Evolutionary conservation across 1,284 basidiomycete genomes (phyloP).

Genomic region (Sutorius eximius): DNA sequence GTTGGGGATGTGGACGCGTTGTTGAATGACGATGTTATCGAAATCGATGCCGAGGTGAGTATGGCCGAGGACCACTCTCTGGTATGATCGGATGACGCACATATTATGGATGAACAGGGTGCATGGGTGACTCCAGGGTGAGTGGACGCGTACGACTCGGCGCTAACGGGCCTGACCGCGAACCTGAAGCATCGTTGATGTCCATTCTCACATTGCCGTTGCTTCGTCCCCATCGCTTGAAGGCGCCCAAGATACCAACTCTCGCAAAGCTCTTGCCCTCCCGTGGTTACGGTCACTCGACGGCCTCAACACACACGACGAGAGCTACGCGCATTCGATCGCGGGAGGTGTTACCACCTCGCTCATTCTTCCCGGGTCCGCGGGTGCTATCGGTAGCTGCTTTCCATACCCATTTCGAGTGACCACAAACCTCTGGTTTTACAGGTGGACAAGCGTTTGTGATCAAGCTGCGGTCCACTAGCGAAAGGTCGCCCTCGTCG

Average conservation of each 20-base stretch:
- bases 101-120: slow-evolving; percentile 23
- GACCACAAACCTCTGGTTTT: not conserved
- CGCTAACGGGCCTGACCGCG: not conserved
- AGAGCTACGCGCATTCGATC: slow-evolving; percentile 26
- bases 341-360: slow-evolving; percentile 65
- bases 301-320: slow-evolving; percentile 34
- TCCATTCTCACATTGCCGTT: slow-evolving; percentile 67
- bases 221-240: slow-evolving; percentile 44
- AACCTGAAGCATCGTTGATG: slow-evolving; percentile 44
- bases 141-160: not conserved
- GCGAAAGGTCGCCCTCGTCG: slow-evolving; percentile 43
- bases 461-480: slow-evolving; percentile 49
- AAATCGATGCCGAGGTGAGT: slow-evolving; percentile 29
- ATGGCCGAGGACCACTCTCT: not conserved
- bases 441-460: slow-evolving; percentile 50
- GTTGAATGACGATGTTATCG: not conserved
- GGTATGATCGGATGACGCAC: not conserved
- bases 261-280: slow-evolving; percentile 39
- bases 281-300: slow-evolving; percentile 39
- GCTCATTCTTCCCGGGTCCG: slow-evolving; percentile 61
- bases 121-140: slow-evolving; percentile 51
- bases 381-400: slow-evolving; percentile 53
- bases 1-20: slow-evolving; percentile 39
- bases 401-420: not conserved
- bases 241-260: slow-evolving; percentile 45